Evolutionary conservation across 352 stramenopile species (phyloP), one percentile per base, ranked within the genome.

Genomic region (Phytophthora meadii): DNA sequence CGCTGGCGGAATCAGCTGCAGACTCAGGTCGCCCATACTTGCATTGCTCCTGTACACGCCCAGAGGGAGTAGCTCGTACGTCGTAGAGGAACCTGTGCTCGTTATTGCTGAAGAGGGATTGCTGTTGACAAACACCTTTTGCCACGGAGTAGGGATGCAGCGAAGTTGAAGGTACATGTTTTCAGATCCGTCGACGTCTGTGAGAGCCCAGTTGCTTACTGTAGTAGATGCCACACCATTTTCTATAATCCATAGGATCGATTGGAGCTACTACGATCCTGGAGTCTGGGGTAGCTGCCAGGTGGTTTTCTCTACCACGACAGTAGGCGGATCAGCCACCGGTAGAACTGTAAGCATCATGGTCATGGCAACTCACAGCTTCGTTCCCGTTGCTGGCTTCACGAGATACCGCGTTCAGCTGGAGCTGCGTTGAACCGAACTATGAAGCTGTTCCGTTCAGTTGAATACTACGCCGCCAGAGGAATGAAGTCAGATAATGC

Each of bases 231-330:
- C 51, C 2, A 9, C 15, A 2, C 32, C 44, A 17, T 72, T 65
- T 25, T 72, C 65, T 1, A 15, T 12, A 32, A 68, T 56, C 0
- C 30, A 50, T 9, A 57, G 12, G 6, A 5, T 14, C 1, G 8
- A 12, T n/a, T 14, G 51, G 46, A 37, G 51, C 44, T 12, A 51
- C 24, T 0, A 46, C 47, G 7, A 69, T 14, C 28, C 44, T 46
- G 65, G 65, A 4, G 70, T 74, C 12, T 73, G 61, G 5, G 55
- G 41, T 14, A 84, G 46, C 11, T 61, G 63, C 72, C 77, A 27
- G 76, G 67, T 3, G 74, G 79, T n/a, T 14, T 72, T 69, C 52
- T 80, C 77, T 14, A 81, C 71, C 12, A 55, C 46, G 15, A 89
- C 15, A 3, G 71, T 19, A 0, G 81, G 76, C 8, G 49, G 58